Conservation (phyloP, 2,329 filamentous ascomycete genomes). For the Nemania sp. region DNA sequence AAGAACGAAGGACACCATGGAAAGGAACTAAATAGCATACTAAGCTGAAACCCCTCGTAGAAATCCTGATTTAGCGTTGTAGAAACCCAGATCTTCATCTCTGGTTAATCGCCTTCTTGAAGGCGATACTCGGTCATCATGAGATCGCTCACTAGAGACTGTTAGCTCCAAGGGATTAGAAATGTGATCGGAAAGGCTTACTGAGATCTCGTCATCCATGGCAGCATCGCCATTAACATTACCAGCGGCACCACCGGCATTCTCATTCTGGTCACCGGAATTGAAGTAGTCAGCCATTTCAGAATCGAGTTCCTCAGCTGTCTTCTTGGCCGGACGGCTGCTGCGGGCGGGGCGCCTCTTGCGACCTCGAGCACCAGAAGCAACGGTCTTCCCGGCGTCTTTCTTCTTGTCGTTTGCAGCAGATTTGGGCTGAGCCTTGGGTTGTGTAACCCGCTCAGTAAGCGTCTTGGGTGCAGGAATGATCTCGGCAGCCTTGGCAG, state of each 20-base stretch:
- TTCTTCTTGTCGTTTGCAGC: conserved; percentile 79
- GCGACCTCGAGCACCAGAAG: conserved; percentile 59
- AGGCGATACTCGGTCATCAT: not conserved
- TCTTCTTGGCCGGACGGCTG: conserved; percentile 82
- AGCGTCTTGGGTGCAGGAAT: conserved; percentile 76
- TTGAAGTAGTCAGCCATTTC: conserved; percentile 98
- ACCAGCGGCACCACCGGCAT: conserved; percentile 56
- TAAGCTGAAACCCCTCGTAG: conserved; percentile 11
- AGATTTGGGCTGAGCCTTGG: conserved; percentile 83
- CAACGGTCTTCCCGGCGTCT: conserved; percentile 59
- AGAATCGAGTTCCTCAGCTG: conserved; percentile 91
- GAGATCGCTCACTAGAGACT: conserved; percentile 23
- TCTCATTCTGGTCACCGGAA: conserved; percentile 58
- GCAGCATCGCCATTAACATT: conserved; percentile 62
- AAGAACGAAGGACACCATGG: not conserved
- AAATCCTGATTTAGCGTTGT: not conserved
- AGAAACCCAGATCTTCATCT: not conserved
- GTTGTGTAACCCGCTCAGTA: conserved; percentile 82
- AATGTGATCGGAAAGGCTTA: conserved; percentile 32
- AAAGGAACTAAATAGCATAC: conserved; percentile 16
- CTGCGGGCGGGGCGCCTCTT: conserved; percentile 68
- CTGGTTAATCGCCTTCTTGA: conserved; percentile 2
- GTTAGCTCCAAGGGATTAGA: conserved; percentile 15
- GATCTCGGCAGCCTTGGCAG: conserved; percentile 75
- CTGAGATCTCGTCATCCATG: conserved; percentile 74